These are phyloP conservation scores for Eucalyptus erythrocorys DNA, from an alignment of 345 rosid species.

Conservation along the genomic window DNA sequence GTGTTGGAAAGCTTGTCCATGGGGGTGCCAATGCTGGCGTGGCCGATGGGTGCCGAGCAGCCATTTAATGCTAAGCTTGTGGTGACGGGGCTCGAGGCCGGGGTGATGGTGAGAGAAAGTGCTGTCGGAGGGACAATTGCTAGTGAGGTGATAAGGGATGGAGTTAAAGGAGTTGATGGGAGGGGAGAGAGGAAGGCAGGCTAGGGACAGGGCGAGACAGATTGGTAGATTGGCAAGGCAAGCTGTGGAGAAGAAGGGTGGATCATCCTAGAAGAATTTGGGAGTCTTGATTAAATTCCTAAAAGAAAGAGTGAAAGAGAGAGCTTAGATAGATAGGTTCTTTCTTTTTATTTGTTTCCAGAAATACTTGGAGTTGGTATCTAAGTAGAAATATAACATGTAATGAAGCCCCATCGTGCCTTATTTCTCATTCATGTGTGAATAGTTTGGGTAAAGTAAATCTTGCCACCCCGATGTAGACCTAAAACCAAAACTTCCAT, in stretches of 20 bases:
- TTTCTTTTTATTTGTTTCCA: background rate
- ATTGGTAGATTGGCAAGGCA: background rate
- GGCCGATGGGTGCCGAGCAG: constrained; percentile 8
- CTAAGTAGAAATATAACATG: background rate
- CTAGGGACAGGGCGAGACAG: constrained; percentile 5
- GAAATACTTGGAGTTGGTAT: background rate
- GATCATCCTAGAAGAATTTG: constrained; percentile 5
- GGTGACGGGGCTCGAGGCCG: background rate
- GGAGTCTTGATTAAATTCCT: background rate
- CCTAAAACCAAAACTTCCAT: background rate
- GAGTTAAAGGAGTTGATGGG: constrained; percentile 6
- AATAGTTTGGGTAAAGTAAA: background rate
- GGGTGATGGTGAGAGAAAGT: background rate
- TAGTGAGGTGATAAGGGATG: background rate
- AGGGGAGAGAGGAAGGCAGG: constrained; percentile 1
- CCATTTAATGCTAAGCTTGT: constrained; percentile 6
- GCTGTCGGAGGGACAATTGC: background rate
- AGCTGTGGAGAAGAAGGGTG: background rate
- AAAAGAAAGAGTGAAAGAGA: background rate
- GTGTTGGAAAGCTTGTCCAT: constrained; percentile 6
- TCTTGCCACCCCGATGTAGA: background rate
- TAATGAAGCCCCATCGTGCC: background rate
- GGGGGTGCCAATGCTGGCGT: constrained; percentile 9
- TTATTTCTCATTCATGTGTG: background rate
- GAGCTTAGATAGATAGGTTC: background rate